Evolutionary conservation across 257 asterid species (phyloP), one percentile per base, ranked within the genome.

Genomic region (Solanum medicagineum): DNA sequence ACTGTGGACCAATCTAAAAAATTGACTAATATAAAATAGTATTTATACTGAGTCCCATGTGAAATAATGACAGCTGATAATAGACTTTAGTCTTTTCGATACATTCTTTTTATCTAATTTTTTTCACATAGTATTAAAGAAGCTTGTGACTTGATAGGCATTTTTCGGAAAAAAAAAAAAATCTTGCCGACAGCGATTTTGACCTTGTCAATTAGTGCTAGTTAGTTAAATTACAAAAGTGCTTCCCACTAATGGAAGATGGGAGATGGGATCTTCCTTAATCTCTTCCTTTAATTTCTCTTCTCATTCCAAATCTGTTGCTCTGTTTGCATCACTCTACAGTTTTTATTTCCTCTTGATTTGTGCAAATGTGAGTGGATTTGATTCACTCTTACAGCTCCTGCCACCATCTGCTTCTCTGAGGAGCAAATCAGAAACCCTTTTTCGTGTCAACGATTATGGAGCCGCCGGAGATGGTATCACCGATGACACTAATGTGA

Each of bases 391-490:
- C 55, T 56, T 89, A 63, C 80, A 89, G 85, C 89, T 87, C 71
- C 87, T 83, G 13, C 91, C 86, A 20, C 17, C 60, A 17, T 87
- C 88, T 81, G 83, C 73, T 81, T 22, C 59, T 24, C 73, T 66
- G 40, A 45, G 81, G 85, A 75, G 17, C 36, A 75, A 80, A 26
- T 55, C 88, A 22, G 83, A 53, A 55, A 65, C 66, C 12, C 74
- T 82, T 75, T 80, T 90, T n/a, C 9, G 69, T 60, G 74, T 90
- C 22, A 5, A 74, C 40, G 90, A 90, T 71, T 88, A 85, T 85
- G 92, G 92, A 86, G 92, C 91, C 32, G 65, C 42, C 32, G 92
- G 91, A 82, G 84, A 88, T 88, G 92, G 91, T 54, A 74, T 81
- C 36, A 15, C 66, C 51, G 90, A 90, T 83, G 92, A 90, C 51